These are phyloP conservation scores for Pseudogymnoascus sp. DNA, from an alignment of 2,329 filamentous ascomycete species.

Conservation along the genomic window DNA sequence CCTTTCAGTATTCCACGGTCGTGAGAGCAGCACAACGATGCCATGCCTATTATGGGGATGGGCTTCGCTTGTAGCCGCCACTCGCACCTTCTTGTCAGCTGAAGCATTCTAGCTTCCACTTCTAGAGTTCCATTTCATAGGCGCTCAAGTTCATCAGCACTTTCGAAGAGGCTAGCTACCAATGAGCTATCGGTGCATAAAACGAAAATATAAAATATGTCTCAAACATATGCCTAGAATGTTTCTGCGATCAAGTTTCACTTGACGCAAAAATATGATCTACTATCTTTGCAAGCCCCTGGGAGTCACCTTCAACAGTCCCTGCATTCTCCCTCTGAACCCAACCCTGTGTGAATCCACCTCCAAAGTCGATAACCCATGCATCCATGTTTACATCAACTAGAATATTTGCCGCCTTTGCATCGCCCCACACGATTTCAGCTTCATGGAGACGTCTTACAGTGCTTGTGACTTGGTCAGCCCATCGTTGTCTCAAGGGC, in stretches of 20 bases:
- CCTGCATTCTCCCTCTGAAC: constrained; percentile 18
- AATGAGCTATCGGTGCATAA: not conserved
- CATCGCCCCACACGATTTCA: constrained; percentile 22
- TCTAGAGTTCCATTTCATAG: not conserved
- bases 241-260: not conserved
- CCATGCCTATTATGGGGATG: not conserved
- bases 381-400: constrained; percentile 18
- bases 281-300: constrained; percentile 15
- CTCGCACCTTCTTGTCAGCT: not conserved
- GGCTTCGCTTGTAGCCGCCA: not conserved
- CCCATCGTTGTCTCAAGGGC: constrained; percentile 5
- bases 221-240: not conserved
- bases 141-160: not conserved
- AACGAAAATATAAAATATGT: not conserved
- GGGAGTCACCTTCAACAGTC: constrained; percentile 21
- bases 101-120: not conserved
- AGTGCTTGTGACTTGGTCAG: constrained; percentile 15
- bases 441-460: constrained; percentile 15
- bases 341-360: constrained; percentile 18
- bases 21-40: not conserved
- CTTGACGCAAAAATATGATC: constrained; percentile 1
- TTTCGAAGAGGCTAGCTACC: not conserved
- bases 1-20: not conserved
- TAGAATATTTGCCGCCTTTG: constrained; percentile 20
- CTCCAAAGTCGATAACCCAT: constrained; percentile 24